A percentile compares a stretch with the other conserved stretches of the same genome.
Evolutionary conservation across 78 protist species (phyloP).

Genomic region (Tieghemostelium lacteum): DNA sequence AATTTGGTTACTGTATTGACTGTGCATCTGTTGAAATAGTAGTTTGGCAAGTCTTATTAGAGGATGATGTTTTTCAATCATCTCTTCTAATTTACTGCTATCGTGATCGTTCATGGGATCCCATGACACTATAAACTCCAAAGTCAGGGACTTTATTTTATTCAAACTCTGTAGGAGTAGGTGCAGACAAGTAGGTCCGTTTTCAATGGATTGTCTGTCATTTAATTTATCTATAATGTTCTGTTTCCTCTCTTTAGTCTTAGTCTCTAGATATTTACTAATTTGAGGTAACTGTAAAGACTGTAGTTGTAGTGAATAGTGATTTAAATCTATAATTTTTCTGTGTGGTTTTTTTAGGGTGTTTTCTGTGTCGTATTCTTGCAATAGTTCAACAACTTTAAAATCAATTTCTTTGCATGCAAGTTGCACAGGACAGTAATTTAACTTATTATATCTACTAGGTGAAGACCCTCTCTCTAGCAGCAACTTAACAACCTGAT

Average conservation of each 20-base stretch:
- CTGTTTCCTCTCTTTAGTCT: constrained; percentile 18
- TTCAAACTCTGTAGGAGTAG: constrained; percentile 16
- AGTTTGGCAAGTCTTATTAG: constrained; percentile 22
- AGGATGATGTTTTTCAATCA: constrained; percentile 24
- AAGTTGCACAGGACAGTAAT: constrained; percentile 12
- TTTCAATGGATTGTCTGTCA: constrained; percentile 5
- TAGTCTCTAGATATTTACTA: constrained; percentile 4
- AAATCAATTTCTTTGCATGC: constrained; percentile 38
- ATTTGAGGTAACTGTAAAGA: constrained; percentile 3
- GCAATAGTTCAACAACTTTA: constrained; percentile 2
- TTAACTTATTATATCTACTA: neutral
- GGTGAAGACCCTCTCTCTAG: constrained; percentile 23
- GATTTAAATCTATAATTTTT: neutral
- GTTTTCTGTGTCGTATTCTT: neutral
- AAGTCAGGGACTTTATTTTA: neutral
- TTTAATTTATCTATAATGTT: neutral
- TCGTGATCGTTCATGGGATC: neutral
- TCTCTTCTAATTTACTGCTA: neutral
- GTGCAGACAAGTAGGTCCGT: constrained; percentile 66
- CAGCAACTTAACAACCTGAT: neutral
- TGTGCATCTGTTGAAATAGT: neutral
- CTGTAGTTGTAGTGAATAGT: constrained; percentile 33
- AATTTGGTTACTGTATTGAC: constrained; percentile 6
- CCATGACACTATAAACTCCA: neutral
- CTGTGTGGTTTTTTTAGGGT: constrained; percentile 7